phyloP scores from a whole-genome alignment of 345 rosid genomes.

The Aegle marmelos region DNA sequence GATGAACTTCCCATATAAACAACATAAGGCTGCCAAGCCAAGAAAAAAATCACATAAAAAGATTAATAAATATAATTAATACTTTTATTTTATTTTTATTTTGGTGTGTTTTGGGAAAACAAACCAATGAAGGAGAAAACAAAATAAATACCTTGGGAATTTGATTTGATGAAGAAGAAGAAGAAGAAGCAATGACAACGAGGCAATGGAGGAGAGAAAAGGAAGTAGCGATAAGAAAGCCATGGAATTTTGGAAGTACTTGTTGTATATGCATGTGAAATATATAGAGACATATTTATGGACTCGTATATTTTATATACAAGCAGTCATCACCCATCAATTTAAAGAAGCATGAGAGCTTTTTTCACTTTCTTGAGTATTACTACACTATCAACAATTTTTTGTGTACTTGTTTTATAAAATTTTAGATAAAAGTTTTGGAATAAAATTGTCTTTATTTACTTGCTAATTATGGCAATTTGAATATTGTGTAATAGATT shows the following conservation, averaged over 20 bases:
- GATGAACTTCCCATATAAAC: slow-evolving; percentile 72
- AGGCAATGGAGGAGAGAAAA: slow-evolving; percentile 18
- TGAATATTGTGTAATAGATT: no score
- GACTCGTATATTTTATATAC: no score
- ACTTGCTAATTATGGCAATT: no score
- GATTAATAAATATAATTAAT: not conserved
- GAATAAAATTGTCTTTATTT: no score
- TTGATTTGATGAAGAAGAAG: slow-evolving; percentile 19
- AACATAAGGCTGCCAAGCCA: slow-evolving; percentile 45
- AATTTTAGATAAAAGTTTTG: no score
- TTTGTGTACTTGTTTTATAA: no score
- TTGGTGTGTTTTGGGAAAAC: not conserved
- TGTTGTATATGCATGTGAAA: not conserved
- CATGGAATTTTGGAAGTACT: slow-evolving; percentile 12
- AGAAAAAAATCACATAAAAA: not conserved
- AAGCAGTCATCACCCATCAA: no score
- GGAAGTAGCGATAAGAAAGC: slow-evolving; percentile 30
- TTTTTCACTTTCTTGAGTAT: no score
- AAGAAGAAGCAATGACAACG: slow-evolving; percentile 3
- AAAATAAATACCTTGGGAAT: slow-evolving; percentile 28
- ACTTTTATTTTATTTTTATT: no score
- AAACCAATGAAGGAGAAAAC: not conserved
- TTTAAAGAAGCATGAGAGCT: no score
- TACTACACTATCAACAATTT: no score
- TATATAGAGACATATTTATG: no score